These are phyloP conservation scores for Nicotiana sylvestris DNA, from an alignment of 257 asterid species.

Conservation along the genomic window DNA sequence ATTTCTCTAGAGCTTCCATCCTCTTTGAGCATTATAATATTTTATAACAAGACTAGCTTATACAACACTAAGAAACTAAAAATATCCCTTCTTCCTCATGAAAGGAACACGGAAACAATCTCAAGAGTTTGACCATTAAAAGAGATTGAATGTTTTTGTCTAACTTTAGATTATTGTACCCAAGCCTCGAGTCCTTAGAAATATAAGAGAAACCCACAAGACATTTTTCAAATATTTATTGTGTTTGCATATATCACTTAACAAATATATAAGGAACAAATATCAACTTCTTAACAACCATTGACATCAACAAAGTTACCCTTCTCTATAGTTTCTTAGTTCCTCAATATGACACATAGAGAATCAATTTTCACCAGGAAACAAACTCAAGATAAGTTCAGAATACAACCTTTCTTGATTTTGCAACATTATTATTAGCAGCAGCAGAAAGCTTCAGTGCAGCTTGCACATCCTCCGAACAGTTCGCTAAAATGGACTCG, in stretches of 20 bases:
- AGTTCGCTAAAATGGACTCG: conserved; percentile 39
- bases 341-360: background rate
- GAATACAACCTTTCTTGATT: conserved; percentile 51
- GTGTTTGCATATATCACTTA: background rate
- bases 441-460: conserved; percentile 65
- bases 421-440: conserved; percentile 51
- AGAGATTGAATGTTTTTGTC: background rate
- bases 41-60: background rate
- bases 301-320: background rate
- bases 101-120: background rate
- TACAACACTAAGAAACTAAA: background rate
- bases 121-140: background rate
- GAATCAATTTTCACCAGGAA: conserved; percentile 1
- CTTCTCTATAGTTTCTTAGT: background rate
- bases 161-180: background rate
- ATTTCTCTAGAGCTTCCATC: background rate
- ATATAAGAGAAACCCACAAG: background rate
- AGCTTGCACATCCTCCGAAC: conserved; percentile 41
- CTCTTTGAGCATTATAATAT: background rate
- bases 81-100: background rate
- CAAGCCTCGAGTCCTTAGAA: background rate
- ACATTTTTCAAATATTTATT: background rate
- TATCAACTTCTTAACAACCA: background rate
- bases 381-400: conserved; percentile 4
- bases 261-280: background rate